Evolutionary conservation across 176 grass and related monocot species (phyloP), one percentile per base, ranked within the genome.

Genomic region (Bolboschoenus planiculmis): DNA sequence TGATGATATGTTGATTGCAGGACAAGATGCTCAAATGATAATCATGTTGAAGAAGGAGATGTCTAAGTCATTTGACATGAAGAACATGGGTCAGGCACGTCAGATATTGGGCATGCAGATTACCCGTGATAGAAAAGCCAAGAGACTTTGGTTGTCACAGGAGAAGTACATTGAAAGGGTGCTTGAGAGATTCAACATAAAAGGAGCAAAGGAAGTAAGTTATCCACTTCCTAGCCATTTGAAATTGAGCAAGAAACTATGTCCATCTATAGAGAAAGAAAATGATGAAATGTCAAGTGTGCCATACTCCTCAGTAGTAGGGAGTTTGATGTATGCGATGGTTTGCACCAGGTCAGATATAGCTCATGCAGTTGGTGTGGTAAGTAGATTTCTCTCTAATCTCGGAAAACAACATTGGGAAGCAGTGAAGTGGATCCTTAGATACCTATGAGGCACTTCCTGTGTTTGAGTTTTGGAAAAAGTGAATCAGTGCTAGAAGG

Each of bases 321-420:
- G 81, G 13, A 72, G 21, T 84, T 40, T 84, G 24, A 84, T 84
- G 24, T 84, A 84, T 73, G 60, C 20, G 3, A 84, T 84, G 26
- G 63, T 84, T 30, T 72, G 24, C 50, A 54, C 50, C 50, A 54
- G 50, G 50, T 14, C 15, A n/a, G n/a, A n/a, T n/a, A n/a, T n/a
- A n/a, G n/a, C n/a, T n/a, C n/a, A n/a, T n/a, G n/a, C n/a, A n/a
- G n/a, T n/a, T n/a, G n/a, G n/a, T n/a, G n/a, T n/a, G n/a, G n/a
- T n/a, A n/a, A n/a, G n/a, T n/a, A n/a, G n/a, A n/a, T n/a, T n/a
- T n/a, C n/a, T n/a, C n/a, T n/a, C n/a, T n/a, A n/a, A n/a, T n/a
- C n/a, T n/a, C n/a, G n/a, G n/a, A n/a, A n/a, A n/a, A n/a, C n/a
- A n/a, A n/a, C n/a, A n/a, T n/a, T n/a, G n/a, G n/a, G n/a, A n/a